Evolutionary conservation across 2,329 filamentous ascomycete species (phyloP).

Genomic region (Diaporthe citriasiana): DNA sequence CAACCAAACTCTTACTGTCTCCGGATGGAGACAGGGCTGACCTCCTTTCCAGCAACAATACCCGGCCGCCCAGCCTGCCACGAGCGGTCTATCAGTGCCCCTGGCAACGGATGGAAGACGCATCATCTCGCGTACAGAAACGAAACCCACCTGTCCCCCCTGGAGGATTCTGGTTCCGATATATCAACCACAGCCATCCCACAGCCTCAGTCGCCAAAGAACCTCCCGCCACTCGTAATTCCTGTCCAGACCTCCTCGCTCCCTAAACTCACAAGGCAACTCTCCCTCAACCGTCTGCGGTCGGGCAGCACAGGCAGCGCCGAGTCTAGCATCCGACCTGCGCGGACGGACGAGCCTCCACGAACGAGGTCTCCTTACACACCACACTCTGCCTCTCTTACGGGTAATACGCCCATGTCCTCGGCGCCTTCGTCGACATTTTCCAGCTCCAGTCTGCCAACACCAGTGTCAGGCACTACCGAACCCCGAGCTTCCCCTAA

Average conservation of each 20-base stretch:
- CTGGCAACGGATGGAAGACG: conserved; percentile 64
- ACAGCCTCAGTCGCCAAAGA: conserved; percentile 65
- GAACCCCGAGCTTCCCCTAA: conserved; percentile 61
- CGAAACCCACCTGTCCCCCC: conserved; percentile 27
- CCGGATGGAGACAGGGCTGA: conserved; percentile 43
- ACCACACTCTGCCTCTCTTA: conserved; percentile 58
- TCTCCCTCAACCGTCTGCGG: conserved; percentile 62
- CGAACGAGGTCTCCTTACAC: conserved; percentile 61
- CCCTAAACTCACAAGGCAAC: conserved; percentile 53
- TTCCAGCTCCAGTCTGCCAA: conserved; percentile 59
- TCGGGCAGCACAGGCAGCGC: conserved; percentile 57
- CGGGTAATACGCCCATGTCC: conserved; percentile 60
- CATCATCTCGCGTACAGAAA: conserved; percentile 53
- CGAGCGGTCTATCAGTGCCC: conserved; percentile 75
- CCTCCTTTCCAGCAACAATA: conserved; percentile 69
- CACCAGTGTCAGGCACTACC: conserved; percentile 64
- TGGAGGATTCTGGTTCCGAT: conserved; percentile 12
- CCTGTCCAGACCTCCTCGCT: conserved; percentile 56
- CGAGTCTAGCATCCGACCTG: conserved; percentile 57
- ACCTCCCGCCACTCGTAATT: conserved; percentile 70
- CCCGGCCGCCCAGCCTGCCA: conserved; percentile 75
- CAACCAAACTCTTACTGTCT: conserved; percentile 26
- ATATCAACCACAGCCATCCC: conserved; percentile 47
- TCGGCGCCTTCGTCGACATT: conserved; percentile 49
- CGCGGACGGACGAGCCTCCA: conserved; percentile 63